Percentiles rank a stretch among this genome's conserved stretches.
phyloP scores from a whole-genome alignment of 2,329 filamentous ascomycete species.

The Camillea tinctor region DNA sequence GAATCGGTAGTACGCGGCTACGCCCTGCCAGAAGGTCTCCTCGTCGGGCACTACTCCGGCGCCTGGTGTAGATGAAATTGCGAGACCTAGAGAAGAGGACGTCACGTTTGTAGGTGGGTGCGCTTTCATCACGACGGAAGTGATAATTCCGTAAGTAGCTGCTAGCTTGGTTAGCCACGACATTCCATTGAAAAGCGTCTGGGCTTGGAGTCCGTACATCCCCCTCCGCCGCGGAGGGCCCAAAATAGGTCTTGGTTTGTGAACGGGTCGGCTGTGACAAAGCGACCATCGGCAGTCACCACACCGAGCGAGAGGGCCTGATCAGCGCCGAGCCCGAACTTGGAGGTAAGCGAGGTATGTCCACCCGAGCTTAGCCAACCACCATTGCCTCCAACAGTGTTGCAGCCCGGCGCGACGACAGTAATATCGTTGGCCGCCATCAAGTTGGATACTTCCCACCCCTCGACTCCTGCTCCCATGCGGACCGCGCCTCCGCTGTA shows the following conservation, averaged over 20 bases:
- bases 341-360: conserved; percentile 46
- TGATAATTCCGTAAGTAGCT: conserved; percentile 32
- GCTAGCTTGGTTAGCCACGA: not conserved
- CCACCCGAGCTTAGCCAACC: conserved; percentile 53
- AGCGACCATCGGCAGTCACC: conserved; percentile 45
- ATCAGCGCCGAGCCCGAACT: conserved; percentile 50
- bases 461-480: conserved; percentile 38
- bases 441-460: conserved; percentile 33
- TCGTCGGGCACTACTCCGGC: conserved; percentile 14
- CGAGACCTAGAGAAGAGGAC: conserved; percentile 21
- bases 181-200: not conserved
- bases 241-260: conserved; percentile 54
- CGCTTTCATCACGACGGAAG: conserved; percentile 32
- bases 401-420: conserved; percentile 32
- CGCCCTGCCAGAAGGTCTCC: conserved; percentile 33
- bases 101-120: conserved; percentile 26
- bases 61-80: conserved; percentile 7
- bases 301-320: conserved; percentile 49
- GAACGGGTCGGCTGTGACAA: conserved; percentile 44
- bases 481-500: conserved; percentile 37
- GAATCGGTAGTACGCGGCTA: conserved; percentile 34
- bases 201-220: conserved; percentile 30
- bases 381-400: conserved; percentile 41
- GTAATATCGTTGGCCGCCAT: conserved; percentile 30
- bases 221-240: conserved; percentile 52